These are phyloP conservation scores for Marsdenia floribunda DNA, from an alignment of 257 asterid species.

Conservation along the genomic window DNA sequence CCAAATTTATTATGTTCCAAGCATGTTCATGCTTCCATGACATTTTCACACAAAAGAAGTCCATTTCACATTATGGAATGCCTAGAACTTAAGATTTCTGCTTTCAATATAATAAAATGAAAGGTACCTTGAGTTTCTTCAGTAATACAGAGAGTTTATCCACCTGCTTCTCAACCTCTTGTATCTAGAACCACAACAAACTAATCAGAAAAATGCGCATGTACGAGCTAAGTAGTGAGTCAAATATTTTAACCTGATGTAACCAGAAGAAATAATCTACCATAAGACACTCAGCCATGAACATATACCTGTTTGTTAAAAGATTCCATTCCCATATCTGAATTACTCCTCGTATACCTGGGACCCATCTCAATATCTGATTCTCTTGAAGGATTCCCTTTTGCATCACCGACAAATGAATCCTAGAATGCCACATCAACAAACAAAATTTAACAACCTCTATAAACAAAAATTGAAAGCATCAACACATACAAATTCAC, in stretches of 20 bases:
- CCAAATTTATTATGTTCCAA: background rate
- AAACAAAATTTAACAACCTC: background rate
- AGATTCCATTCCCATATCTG: constrained; percentile 67
- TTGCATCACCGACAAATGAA: constrained; percentile 45
- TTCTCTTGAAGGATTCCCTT: constrained; percentile 36
- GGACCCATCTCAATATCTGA: constrained; percentile 72
- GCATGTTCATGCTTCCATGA: background rate
- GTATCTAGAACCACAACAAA: constrained; percentile 37
- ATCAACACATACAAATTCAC: background rate
- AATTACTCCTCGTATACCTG: constrained; percentile 49
- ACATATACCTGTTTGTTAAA: constrained; percentile 58
- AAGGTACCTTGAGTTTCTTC: constrained; percentile 61
- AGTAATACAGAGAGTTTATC: constrained; percentile 54
- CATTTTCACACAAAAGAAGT: background rate
- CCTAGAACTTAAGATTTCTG: background rate
- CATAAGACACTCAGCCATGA: background rate
- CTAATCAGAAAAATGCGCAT: background rate
- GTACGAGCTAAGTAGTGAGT: background rate
- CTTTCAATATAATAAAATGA: background rate
- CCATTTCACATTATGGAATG: background rate
- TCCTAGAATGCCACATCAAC: constrained; percentile 37
- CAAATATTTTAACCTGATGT: background rate
- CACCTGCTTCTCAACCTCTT: constrained; percentile 70
- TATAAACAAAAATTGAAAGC: background rate
- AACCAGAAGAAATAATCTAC: background rate